A percentile compares a stretch with the other conserved stretches of the same genome.
phyloP scores from a whole-genome alignment of 2,329 filamentous ascomycete genomes.

The Aspergillus sp. region DNA sequence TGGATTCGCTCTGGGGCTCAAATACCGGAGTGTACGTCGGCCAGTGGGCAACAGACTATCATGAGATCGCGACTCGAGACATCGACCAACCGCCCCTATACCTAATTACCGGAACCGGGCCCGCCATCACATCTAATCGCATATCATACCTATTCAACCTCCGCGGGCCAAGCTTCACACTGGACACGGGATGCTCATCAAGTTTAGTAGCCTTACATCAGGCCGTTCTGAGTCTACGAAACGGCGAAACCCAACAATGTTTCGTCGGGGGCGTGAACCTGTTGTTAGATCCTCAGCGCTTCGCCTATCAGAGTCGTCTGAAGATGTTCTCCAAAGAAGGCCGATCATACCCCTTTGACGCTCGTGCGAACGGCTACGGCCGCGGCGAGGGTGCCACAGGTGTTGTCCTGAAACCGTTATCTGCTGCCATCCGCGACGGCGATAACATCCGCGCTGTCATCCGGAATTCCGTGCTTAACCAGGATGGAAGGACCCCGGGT shows the following conservation, averaged over 20 bases:
- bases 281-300: constrained; percentile 5
- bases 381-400: constrained; percentile 39
- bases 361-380: constrained; percentile 12
- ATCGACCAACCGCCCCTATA: constrained; percentile 9
- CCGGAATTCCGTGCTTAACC: constrained; percentile 23
- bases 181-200: constrained; percentile 15
- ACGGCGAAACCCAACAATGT: constrained; percentile 8
- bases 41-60: constrained; percentile 11
- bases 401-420: constrained; percentile 10
- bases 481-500: constrained; percentile 39
- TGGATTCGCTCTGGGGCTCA: constrained; percentile 11
- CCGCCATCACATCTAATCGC: constrained; percentile 11
- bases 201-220: constrained; percentile 13
- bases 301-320: constrained; percentile 12
- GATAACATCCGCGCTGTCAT: constrained; percentile 30
- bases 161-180: constrained; percentile 15
- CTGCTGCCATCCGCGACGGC: constrained; percentile 31
- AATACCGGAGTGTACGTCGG: constrained; percentile 12
- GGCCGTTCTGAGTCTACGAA: constrained; percentile 9
- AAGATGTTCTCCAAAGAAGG: constrained; percentile 17
- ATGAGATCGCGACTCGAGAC: constrained; percentile 14
- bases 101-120: constrained; percentile 12
- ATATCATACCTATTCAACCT: constrained; percentile 14
- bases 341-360: constrained; percentile 7
- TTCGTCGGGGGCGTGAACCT: constrained; percentile 15